A percentile compares a stretch with the other conserved stretches of the same genome.
These are phyloP conservation scores for Aspergillus texensis DNA, from an alignment of 2,329 filamentous ascomycete species.

Conservation along the genomic window DNA sequence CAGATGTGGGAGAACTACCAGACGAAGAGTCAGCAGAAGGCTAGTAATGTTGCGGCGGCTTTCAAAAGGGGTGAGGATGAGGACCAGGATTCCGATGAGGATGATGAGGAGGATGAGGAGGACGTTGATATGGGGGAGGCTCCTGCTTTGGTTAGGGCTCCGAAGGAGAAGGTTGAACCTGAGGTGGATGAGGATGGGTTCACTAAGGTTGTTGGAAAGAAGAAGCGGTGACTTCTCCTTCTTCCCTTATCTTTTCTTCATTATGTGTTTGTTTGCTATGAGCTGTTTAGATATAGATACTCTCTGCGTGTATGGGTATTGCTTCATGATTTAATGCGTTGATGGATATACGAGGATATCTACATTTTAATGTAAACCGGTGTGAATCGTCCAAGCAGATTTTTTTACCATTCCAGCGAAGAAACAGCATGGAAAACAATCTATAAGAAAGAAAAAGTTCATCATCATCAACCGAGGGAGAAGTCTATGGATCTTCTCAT, in stretches of 20 bases:
- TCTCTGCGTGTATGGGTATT: conserved; percentile 5
- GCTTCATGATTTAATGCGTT: conserved; percentile 3
- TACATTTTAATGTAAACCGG: not conserved
- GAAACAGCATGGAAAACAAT: conserved; percentile 21
- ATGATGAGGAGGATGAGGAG: conserved; percentile 61
- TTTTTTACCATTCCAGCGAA: conserved; percentile 23
- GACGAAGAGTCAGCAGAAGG: conserved; percentile 40
- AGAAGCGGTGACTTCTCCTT: conserved; percentile 50
- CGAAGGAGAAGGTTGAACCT: conserved; percentile 67
- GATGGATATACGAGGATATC: conserved; percentile 4
- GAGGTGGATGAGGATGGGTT: conserved; percentile 83
- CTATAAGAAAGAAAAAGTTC: conserved; percentile 32
- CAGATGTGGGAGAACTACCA: conserved; percentile 56
- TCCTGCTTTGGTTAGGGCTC: conserved; percentile 59
- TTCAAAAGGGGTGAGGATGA: conserved; percentile 51
- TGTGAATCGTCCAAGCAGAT: conserved; percentile 13
- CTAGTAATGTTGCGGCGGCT: conserved; percentile 29
- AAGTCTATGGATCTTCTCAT: conserved; percentile 27
- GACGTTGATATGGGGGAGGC: conserved; percentile 71
- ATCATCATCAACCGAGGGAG: conserved; percentile 38
- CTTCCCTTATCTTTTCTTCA: conserved; percentile 6
- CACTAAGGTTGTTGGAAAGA: conserved; percentile 72
- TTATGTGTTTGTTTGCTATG: conserved; percentile 1
- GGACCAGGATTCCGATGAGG: conserved; percentile 58
- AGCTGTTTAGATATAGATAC: conserved; percentile 9